These are phyloP conservation scores for Tulasnella sp. DNA, from an alignment of 768 basidiomycete species.

Conservation along the genomic window DNA sequence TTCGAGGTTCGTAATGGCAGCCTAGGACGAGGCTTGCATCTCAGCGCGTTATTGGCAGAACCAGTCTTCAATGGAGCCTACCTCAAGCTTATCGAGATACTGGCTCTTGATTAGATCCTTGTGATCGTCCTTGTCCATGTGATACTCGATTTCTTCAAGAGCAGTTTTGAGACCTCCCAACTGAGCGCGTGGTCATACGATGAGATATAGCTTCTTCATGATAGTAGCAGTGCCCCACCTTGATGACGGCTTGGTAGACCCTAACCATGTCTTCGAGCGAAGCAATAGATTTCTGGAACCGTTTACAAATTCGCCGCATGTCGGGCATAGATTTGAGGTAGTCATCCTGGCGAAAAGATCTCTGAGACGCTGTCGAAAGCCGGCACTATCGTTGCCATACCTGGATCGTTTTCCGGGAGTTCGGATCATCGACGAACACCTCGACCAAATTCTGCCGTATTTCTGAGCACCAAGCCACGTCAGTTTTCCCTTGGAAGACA, in stretches of 20 bases:
- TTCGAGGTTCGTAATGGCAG: slow-evolving; percentile 50
- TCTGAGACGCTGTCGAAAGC: background rate
- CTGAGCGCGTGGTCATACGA: slow-evolving; percentile 32
- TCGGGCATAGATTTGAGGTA: slow-evolving; percentile 90
- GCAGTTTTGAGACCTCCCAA: slow-evolving; percentile 65
- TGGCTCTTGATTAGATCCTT: slow-evolving; percentile 54
- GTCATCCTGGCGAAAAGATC: slow-evolving; percentile 51
- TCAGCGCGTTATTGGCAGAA: background rate
- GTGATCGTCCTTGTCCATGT: slow-evolving; percentile 38
- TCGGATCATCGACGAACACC: slow-evolving; percentile 70
- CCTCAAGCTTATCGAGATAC: slow-evolving; percentile 57
- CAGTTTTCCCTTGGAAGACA: background rate
- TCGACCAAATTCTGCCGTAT: slow-evolving; percentile 85
- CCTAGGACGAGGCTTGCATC: slow-evolving; percentile 36
- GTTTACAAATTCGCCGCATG: slow-evolving; percentile 82
- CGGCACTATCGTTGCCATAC: slow-evolving; percentile 33
- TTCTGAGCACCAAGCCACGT: slow-evolving; percentile 38
- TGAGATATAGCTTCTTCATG: background rate
- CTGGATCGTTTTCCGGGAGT: slow-evolving; percentile 62
- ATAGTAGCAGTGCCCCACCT: slow-evolving; percentile 39
- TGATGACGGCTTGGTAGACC: slow-evolving; percentile 85
- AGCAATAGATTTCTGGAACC: slow-evolving; percentile 77
- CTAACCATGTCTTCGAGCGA: slow-evolving; percentile 91
- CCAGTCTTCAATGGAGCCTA: slow-evolving; percentile 25
- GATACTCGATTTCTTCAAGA: slow-evolving; percentile 45